phyloP scores from a whole-genome alignment of 176 grass and related monocot genomes.

The Otatea glauca region DNA sequence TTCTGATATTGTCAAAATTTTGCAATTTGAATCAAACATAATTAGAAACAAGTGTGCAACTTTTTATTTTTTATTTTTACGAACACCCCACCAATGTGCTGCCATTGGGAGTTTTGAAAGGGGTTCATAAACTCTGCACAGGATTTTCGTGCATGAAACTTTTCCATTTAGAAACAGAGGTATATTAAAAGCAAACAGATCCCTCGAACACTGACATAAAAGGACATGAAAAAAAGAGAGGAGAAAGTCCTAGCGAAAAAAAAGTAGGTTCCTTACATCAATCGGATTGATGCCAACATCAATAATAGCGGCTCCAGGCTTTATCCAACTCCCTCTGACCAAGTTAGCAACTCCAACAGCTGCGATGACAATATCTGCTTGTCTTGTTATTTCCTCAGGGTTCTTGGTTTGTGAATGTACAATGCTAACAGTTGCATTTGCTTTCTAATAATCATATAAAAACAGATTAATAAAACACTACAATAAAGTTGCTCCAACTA shows the following conservation, averaged over 20 bases:
- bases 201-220: neutral
- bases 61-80: neutral
- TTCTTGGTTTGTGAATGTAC: conserved; percentile 90
- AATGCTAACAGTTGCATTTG: conserved; percentile 91
- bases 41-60: conserved; percentile 2
- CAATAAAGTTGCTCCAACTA: conserved; percentile 16
- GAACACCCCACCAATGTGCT: neutral
- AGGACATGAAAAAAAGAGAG: neutral
- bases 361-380: conserved; percentile 91
- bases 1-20: neutral
- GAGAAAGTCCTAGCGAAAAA: neutral
- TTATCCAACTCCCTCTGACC: conserved; percentile 93
- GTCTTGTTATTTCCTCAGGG: conserved; percentile 82
- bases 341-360: conserved; percentile 91
- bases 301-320: conserved; percentile 86
- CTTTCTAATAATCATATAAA: conserved; percentile 69
- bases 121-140: neutral
- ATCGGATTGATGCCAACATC: conserved; percentile 98
- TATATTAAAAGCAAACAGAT: neutral
- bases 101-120: neutral
- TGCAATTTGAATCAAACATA: conserved; percentile 7
- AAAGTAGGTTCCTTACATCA: conserved; percentile 66
- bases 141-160: neutral
- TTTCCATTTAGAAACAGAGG: conserved; percentile 5
- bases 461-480: conserved; percentile 29